Evolutionary conservation across 1,139 yeast genomes (phyloP).

Genomic region (Candida sp.): DNA sequence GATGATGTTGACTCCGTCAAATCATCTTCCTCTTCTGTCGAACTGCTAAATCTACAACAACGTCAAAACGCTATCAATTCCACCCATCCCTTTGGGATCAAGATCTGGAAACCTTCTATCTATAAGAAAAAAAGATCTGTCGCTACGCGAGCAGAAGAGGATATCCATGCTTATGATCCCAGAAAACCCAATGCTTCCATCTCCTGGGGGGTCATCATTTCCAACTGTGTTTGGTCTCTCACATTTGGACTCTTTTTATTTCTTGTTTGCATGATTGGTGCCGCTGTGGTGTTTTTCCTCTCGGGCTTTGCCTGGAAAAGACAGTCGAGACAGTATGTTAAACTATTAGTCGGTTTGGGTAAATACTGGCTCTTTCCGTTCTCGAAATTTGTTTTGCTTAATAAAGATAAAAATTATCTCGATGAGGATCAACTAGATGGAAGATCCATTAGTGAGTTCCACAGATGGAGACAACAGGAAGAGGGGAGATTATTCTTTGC

Average conservation of each 20-base stretch:
- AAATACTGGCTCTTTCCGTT: slow-evolving; percentile 77
- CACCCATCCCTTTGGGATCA: slow-evolving; percentile 97
- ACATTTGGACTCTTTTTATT: slow-evolving; percentile 68
- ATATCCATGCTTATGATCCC: slow-evolving; percentile 74
- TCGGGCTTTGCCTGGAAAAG: slow-evolving; percentile 45
- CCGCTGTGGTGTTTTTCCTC: slow-evolving; percentile 38
- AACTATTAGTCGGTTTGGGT: slow-evolving; percentile 61
- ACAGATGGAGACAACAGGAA: slow-evolving; percentile 83
- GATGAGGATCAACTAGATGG: slow-evolving; percentile 92
- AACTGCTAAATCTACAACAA: slow-evolving; percentile 85
- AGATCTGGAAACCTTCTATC: slow-evolving; percentile 97
- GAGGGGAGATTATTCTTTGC: slow-evolving; percentile 72
- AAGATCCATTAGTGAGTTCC: slow-evolving; percentile 77
- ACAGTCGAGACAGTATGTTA: slow-evolving; percentile 52
- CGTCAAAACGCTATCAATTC: slow-evolving; percentile 95
- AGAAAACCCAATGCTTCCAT: slow-evolving; percentile 50
- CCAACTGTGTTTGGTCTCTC: slow-evolving; percentile 75
- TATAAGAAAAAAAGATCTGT: slow-evolving; percentile 93
- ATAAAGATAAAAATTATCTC: slow-evolving; percentile 75
- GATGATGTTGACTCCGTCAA: slow-evolving; percentile 26
- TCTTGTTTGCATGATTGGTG: slow-evolving; percentile 47
- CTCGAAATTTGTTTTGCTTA: slow-evolving; percentile 82
- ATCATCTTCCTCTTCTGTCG: slow-evolving; percentile 56
- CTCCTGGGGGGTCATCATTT: slow-evolving; percentile 59
- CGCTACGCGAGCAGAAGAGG: slow-evolving; percentile 87